These are phyloP conservation scores for Mallotus japonicus DNA, from an alignment of 441 rosid species.

Conservation along the genomic window DNA sequence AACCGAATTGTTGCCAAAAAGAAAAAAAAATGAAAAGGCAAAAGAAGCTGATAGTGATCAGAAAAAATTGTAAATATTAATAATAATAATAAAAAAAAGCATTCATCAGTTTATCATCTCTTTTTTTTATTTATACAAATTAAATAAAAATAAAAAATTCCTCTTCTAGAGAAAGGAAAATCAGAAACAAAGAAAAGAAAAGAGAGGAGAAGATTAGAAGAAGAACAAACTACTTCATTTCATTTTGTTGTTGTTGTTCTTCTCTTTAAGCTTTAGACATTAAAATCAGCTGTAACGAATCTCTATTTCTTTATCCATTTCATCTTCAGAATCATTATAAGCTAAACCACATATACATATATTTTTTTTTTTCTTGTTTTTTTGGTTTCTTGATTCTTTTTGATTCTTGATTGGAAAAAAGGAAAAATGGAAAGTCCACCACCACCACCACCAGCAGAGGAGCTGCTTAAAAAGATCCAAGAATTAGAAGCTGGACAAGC, in stretches of 20 bases:
- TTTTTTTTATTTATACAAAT: background rate
- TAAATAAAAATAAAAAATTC: background rate
- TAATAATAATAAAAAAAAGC: slow-evolving; percentile 9
- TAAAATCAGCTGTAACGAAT: slow-evolving; percentile 1
- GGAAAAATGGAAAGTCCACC: slow-evolving; percentile 18
- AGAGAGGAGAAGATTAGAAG: background rate
- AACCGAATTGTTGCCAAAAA: background rate
- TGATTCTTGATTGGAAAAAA: slow-evolving; percentile 18
- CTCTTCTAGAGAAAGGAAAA: slow-evolving; percentile 5
- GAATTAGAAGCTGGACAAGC: slow-evolving; percentile 90
- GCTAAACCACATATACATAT: background rate
- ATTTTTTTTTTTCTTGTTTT: background rate
- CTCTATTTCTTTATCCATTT: background rate
- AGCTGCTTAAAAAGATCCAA: slow-evolving; percentile 77
- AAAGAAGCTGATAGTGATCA: background rate
- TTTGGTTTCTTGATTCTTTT: background rate
- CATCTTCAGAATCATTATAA: background rate
- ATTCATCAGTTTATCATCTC: background rate
- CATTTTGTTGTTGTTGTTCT: too few species aligned
- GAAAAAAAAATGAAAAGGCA: too few species aligned
- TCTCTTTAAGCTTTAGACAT: background rate
- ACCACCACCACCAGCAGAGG: slow-evolving; percentile 61
- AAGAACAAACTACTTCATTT: too few species aligned
- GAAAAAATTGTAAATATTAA: background rate
- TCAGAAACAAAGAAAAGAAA: background rate